Evolutionary conservation across 495 filamentous ascomycete species (phyloP).

Genomic region (Trichoderma orchidacearum): DNA sequence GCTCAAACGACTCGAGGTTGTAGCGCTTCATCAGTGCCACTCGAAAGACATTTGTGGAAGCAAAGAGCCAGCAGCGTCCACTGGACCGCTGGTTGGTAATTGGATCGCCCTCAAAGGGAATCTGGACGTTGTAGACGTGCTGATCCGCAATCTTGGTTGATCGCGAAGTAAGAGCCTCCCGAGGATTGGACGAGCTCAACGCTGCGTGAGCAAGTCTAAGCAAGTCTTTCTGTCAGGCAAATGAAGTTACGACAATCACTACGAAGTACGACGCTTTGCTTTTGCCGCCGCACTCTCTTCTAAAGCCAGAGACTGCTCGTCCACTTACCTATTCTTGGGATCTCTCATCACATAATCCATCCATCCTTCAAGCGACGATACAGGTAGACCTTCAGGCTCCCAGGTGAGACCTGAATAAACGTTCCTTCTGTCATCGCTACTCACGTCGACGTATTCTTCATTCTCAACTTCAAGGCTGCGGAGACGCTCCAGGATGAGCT

Average conservation of each 20-base stretch:
- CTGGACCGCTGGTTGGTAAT: conserved; percentile 73
- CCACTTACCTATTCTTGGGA: conserved; percentile 43
- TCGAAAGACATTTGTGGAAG: conserved; percentile 75
- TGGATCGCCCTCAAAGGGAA: conserved; percentile 67
- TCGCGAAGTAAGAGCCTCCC: conserved; percentile 40
- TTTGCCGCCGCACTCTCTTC: neutral
- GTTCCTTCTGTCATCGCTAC: conserved; percentile 8
- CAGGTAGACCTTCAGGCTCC: conserved; percentile 25
- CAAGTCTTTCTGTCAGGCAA: neutral
- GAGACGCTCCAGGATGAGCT: conserved; percentile 27
- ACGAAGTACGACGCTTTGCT: no score
- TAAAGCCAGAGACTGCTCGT: neutral
- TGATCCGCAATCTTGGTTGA: conserved; percentile 46
- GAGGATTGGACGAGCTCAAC: conserved; percentile 41
- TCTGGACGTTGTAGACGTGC: conserved; percentile 70
- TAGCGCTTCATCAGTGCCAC: conserved; percentile 72
- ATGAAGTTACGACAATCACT: no score
- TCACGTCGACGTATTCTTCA: conserved; percentile 31
- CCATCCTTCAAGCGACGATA: conserved; percentile 37
- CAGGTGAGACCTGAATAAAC: conserved; percentile 8
- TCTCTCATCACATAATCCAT: conserved; percentile 46
- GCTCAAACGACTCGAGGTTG: conserved; percentile 62
- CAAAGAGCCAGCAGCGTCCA: conserved; percentile 85
- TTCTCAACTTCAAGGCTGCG: conserved; percentile 25
- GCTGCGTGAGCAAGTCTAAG: conserved; percentile 51